Conservation (phyloP, 768 basidiomycete species). For the Boletus insuetus region DNA sequence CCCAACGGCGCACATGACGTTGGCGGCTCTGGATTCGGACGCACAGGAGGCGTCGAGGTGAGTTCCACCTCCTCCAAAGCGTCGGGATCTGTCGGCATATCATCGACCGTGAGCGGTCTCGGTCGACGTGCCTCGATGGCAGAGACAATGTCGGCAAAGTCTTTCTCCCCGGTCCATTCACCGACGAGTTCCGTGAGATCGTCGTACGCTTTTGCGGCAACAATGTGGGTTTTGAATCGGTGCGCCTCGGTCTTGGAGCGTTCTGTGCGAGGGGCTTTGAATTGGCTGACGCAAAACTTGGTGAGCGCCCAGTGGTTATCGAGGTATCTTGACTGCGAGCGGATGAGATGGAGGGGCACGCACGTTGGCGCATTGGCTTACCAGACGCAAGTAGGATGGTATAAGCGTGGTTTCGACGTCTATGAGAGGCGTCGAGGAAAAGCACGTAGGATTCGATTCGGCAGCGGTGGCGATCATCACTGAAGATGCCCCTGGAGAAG, state of each 20-base stretch:
- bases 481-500: conserved; percentile 66
- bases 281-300: conserved; percentile 84
- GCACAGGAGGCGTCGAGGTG: conserved; percentile 46
- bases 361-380: conserved; percentile 28
- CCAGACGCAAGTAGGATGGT: conserved; percentile 72
- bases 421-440: conserved; percentile 61
- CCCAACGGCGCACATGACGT: conserved; percentile 40
- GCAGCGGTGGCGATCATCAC: conserved; percentile 97
- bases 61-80: conserved; percentile 28
- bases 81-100: neutral
- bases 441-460: conserved; percentile 89
- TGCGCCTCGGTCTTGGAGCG: conserved; percentile 61
- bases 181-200: conserved; percentile 51
- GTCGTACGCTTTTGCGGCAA: conserved; percentile 61
- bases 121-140: conserved; percentile 38
- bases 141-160: conserved; percentile 52
- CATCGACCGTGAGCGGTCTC: conserved; percentile 18
- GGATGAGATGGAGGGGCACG: conserved; percentile 1
- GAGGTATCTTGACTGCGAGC: conserved; percentile 62
- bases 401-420: conserved; percentile 70
- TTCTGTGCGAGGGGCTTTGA: conserved; percentile 62
- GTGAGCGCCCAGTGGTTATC: conserved; percentile 81
- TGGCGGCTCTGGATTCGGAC: conserved; percentile 59
- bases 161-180: conserved; percentile 57
- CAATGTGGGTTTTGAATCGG: conserved; percentile 49